phyloP scores from a whole-genome alignment of 805 yeast genomes.

The Yamadazyma scolyti region DNA sequence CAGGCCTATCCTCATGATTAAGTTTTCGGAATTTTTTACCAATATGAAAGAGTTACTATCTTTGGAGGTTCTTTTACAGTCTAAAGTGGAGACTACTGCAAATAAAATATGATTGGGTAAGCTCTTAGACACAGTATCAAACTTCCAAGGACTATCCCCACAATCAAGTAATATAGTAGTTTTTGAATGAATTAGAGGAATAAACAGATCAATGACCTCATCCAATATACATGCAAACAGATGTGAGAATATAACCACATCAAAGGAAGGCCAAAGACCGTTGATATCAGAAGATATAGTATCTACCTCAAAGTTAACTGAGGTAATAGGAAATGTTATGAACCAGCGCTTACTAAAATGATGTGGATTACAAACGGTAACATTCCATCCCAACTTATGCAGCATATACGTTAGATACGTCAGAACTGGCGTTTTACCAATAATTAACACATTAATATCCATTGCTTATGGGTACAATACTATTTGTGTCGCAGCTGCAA shows the following conservation, averaged over 20 bases:
- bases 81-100: conserved; percentile 12
- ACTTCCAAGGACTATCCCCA: conserved; percentile 13
- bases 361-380: conserved; percentile 5
- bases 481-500: no score
- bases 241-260: conserved; percentile 10
- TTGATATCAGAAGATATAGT: conserved; percentile 4
- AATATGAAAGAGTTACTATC: conserved; percentile 9
- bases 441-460: conserved; percentile 9
- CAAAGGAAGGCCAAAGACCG: conserved; percentile 2
- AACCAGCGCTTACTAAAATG: conserved; percentile 1
- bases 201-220: conserved; percentile 2
- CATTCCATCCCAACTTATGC: conserved; percentile 10
- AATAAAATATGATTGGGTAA: conserved; percentile 10
- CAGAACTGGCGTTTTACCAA: conserved; percentile 18
- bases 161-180: conserved; percentile 13
- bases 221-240: conserved; percentile 3
- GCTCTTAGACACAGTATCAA: conserved; percentile 4
- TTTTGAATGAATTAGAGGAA: conserved; percentile 2
- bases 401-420: conserved; percentile 13
- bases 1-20: conserved; percentile 5
- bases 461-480: no score
- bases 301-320: conserved; percentile 1
- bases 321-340: conserved; percentile 1
- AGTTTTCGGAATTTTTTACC: conserved; percentile 2
- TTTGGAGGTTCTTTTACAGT: conserved; percentile 11